These are phyloP conservation scores for Erodium texanum DNA, from an alignment of 441 rosid genomes.

Conservation along the genomic window DNA sequence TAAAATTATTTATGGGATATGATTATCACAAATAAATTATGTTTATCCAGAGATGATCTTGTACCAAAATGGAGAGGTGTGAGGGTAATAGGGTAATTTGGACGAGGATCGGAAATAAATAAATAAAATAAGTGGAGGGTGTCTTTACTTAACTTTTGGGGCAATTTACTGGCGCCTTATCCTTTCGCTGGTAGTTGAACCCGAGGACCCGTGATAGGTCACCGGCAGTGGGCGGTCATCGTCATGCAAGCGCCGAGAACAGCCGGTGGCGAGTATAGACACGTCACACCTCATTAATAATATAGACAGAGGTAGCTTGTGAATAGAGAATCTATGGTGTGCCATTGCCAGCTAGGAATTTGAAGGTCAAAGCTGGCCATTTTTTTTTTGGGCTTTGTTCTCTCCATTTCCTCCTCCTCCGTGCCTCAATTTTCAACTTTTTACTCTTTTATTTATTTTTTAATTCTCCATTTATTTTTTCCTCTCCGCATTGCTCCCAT, in stretches of 20 bases:
- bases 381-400: background rate
- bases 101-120: too few relatives aligned
- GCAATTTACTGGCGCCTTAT: too few relatives aligned
- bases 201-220: background rate
- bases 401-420: too few relatives aligned
- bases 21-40: too few relatives aligned
- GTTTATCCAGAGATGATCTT: too few relatives aligned
- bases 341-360: background rate
- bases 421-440: background rate
- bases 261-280: background rate
- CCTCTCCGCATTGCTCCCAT: too few relatives aligned
- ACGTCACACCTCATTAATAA: background rate
- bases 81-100: too few relatives aligned
- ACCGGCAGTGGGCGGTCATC: background rate
- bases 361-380: background rate
- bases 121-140: too few relatives aligned
- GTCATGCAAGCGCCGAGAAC: background rate
- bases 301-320: background rate
- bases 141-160: too few relatives aligned
- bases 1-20: background rate
- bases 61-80: too few relatives aligned
- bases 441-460: too few relatives aligned
- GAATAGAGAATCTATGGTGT: background rate
- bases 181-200: background rate
- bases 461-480: too few relatives aligned